phyloP scores from a whole-genome alignment of 495 filamentous ascomycete species.

The Sporormia fimetaria region DNA sequence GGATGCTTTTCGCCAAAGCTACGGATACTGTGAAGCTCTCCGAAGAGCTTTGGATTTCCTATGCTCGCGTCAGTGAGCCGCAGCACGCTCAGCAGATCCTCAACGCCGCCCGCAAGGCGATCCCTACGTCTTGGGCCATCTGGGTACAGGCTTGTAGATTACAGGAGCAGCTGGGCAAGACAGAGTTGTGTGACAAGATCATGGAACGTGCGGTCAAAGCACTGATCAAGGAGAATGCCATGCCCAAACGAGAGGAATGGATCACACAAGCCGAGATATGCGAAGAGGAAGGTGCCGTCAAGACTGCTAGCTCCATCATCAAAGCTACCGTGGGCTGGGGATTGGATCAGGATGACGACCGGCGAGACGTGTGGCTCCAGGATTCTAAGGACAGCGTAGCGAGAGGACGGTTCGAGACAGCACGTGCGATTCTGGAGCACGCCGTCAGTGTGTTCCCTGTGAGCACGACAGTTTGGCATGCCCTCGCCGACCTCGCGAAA shows the following conservation, averaged over 20 bases:
- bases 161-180: constrained; percentile 77
- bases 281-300: constrained; percentile 78
- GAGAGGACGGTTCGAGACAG: constrained; percentile 74
- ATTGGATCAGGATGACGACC: constrained; percentile 91
- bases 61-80: constrained; percentile 76
- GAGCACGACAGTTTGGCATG: constrained; percentile 73
- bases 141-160: constrained; percentile 92
- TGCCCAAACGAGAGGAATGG: constrained; percentile 96
- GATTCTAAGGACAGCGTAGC: constrained; percentile 72
- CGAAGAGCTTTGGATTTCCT: constrained; percentile 86
- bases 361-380: constrained; percentile 89
- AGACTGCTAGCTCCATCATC: constrained; percentile 81
- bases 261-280: constrained; percentile 89
- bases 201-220: constrained; percentile 90
- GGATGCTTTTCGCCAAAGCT: constrained; percentile 78
- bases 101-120: constrained; percentile 87
- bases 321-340: constrained; percentile 87
- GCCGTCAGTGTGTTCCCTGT: constrained; percentile 77
- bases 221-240: constrained; percentile 82
- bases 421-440: constrained; percentile 86
- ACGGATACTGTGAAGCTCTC: constrained; percentile 88
- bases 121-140: constrained; percentile 82
- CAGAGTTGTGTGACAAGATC: constrained; percentile 58
- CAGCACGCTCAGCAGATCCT: constrained; percentile 88
- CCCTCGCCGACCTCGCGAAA: constrained; percentile 81